Evolutionary conservation across 495 filamentous ascomycete genomes (phyloP), one percentile per base, ranked within the genome.

Genomic region (Daldinia loculata): DNA sequence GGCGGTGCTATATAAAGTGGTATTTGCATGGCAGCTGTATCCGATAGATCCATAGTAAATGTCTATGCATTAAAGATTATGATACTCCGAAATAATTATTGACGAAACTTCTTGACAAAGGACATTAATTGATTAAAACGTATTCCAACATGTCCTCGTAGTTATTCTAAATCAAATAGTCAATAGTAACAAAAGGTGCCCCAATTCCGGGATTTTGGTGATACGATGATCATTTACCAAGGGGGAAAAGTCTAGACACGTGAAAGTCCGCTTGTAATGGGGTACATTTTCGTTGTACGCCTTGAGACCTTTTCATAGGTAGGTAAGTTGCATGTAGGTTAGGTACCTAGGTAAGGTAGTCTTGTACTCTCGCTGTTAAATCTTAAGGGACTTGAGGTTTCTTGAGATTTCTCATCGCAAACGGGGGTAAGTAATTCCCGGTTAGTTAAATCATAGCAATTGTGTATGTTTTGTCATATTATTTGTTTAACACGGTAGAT

Each of bases 241-340:
- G 45, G 48, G 56, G 52, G 56, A 39, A 52, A 56, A 61, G 56
- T 61, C 51, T 34, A 39, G 67, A 70, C 61, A 70, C 61, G 57
- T 66, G 68, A 52, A 52, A 61, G 15, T 70, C 32, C 7, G 62
- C 39, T 34, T 19, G 39, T 50, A 50, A 19, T 27, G 24, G 50
- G 50, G 50, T 53, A 53, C 26, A 53, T 53, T 52, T 6, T n/a
- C 11, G 43, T 24, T 11, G 8, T 48, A 48, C 43, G 17, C 9
- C 43, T 12, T 48, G 9, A 48, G 19, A 19, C 17, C 41, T 48
- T 24, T 48, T 22, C 3, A 17, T 8, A 22, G 43, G 32, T 6
- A 17, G 39, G 27, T 36, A 4, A 36, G 34, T 36, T 14, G 34
- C 1, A 14, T 36, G 5, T 12, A 36, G 11, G 32, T n/a, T 29